These are phyloP conservation scores for Solanum rostratum DNA, from an alignment of 257 asterid genomes.

Conservation along the genomic window DNA sequence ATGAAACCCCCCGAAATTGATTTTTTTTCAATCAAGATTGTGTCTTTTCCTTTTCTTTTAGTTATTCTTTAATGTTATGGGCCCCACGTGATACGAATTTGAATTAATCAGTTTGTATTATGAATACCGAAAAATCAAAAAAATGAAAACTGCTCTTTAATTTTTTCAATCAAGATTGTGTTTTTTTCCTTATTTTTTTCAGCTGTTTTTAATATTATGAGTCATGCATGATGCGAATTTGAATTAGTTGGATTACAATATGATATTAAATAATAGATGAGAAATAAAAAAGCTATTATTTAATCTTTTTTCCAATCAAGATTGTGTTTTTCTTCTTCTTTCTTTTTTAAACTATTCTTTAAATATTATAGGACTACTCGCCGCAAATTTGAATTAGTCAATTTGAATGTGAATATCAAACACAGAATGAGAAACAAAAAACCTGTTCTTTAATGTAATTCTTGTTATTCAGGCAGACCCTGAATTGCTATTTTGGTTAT, in stretches of 20 bases:
- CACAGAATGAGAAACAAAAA: not conserved
- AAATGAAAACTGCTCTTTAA: not conserved
- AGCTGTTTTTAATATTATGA: not conserved
- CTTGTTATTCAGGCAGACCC: not conserved
- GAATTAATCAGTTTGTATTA: too few species aligned
- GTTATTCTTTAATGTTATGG: too few species aligned
- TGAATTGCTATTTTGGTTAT: not conserved
- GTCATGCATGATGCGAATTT: not conserved
- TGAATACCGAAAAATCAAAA: too few species aligned
- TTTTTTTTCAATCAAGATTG: too few species aligned
- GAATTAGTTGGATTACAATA: not conserved
- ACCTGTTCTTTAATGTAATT: not conserved
- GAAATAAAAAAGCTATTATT: not conserved
- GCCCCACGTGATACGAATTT: too few species aligned
- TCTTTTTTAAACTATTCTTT: not conserved
- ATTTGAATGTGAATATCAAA: not conserved
- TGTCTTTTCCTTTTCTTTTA: too few species aligned
- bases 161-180: not conserved
- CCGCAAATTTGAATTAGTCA: not conserved
- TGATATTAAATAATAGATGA: not conserved
- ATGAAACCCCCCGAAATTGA: too few species aligned
- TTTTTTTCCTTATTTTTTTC: not conserved
- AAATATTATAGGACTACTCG: not conserved
- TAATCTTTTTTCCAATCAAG: not conserved
- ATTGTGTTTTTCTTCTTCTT: not conserved